These are phyloP conservation scores for Amanita molliuscula DNA, from an alignment of 768 basidiomycete genomes.

Conservation along the genomic window DNA sequence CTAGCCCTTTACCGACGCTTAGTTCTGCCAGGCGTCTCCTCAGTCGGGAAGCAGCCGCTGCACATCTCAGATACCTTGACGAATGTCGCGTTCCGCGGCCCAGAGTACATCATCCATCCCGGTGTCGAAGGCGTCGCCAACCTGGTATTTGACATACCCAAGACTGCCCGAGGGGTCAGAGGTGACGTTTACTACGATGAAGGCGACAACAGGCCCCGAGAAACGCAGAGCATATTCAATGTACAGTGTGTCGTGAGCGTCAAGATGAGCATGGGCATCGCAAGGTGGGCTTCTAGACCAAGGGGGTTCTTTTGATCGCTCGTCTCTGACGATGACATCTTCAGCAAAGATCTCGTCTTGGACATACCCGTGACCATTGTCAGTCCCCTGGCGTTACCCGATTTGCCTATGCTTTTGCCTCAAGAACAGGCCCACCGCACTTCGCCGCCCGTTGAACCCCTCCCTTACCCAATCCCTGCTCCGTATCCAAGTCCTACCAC, in stretches of 20 bases:
- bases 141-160: constrained; percentile 74
- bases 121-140: constrained; percentile 72
- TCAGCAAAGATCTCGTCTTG: constrained; percentile 62
- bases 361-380: constrained; percentile 54
- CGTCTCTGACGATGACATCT: constrained; percentile 2
- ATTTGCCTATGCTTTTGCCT: constrained; percentile 15
- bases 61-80: constrained; percentile 60
- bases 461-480: background rate
- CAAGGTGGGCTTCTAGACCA: constrained; percentile 35
- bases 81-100: constrained; percentile 60
- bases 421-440: constrained; percentile 11
- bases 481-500: constrained; percentile 4
- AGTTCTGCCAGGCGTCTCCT: constrained; percentile 34
- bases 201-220: constrained; percentile 30
- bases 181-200: constrained; percentile 42
- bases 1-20: constrained; percentile 53
- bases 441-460: background rate
- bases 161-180: constrained; percentile 48
- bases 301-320: background rate
- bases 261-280: constrained; percentile 60
- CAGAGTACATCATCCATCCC: constrained; percentile 65
- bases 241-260: constrained; percentile 54
- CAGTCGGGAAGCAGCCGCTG: constrained; percentile 34
- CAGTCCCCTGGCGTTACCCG: constrained; percentile 51
- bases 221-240: constrained; percentile 54